Base-by-base conservation (phyloP, 2,329 filamentous ascomycete genomes). In the Curvularia spicifera region DNA sequence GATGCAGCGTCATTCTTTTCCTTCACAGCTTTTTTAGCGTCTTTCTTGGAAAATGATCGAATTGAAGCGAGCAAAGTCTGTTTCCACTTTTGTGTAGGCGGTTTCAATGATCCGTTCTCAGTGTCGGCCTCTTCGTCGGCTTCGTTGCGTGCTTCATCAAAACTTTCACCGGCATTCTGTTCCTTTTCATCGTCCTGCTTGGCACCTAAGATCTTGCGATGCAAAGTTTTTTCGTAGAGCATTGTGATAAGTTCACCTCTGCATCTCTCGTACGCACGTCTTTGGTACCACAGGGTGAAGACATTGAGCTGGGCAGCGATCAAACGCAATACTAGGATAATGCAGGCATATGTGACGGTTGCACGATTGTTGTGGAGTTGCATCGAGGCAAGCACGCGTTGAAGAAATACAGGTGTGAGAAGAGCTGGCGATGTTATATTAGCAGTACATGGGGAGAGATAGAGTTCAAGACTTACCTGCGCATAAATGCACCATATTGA, bases 231-330 rank as follows among this genome's bases (percentile, higher is more conserved):
- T 68, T 92, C 90, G 68, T 91, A 92, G 12, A 93, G 82, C 85
- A 91, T 92, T 15, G 90, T 93, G 57, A 94, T 89, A 84, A 94
- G 86, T 76, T 96, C 92, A 4, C 93, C 93, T 47, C 93, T 83
- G 5, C 89, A 92, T 57, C 93, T 82, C 74, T 97, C 93, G 67
- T 97, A 97, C 28, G 86, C 86, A 59, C 93, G 87, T 63, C 93
- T 85, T n/a, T 88, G 87, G 70, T 90, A 96, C 93, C 93, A 97
- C 0, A 92, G 79, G 24, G 81, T 86, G 67, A 93, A 86, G 0
- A 93, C 86, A 5, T 83, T 83, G 0, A 85, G 85, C 66, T 94
- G 91, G 1, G 85, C 82, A 8, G 84, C 82, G 6, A 88, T 69
- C 1, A 92, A 76, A 33, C 89, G 84, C 4, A 87, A 77, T 2